Base-by-base conservation (phyloP, 2,329 filamentous ascomycete species). In the Rutstroemia sp. region DNA sequence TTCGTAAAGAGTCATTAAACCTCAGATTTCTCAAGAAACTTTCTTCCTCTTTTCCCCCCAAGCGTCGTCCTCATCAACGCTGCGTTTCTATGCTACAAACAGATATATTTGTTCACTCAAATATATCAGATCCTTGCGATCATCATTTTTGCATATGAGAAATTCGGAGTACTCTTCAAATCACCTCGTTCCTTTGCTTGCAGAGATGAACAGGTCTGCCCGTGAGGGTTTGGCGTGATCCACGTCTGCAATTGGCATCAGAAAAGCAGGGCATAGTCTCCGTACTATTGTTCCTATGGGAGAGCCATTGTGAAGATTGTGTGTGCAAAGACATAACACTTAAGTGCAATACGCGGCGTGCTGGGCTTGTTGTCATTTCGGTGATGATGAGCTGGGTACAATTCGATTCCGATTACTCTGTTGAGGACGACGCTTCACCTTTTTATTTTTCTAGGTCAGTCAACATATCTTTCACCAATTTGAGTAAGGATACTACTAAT, bases 141-240 rank as follows among this genome's bases (percentile, higher is more conserved):
- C 41, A 52, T 25, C 46, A 44, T 50, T 59, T 62, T 62, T 68
- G 89, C 90, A 92, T 90, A 90, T 92, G 89, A 90, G 89, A 94
- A 94, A 94, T 92, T 94, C 89, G 89, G 90, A 94, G 90, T 88
- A 94, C 85, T 92, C 88, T 92, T 90, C 88, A 90, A 68, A 72
- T 69, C 62, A 67, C 71, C 71, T 71, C 68, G 62, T 63, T 69
- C 73, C 69, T 68, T 72, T 75, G 70, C 72, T 73, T 74, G 70
- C 70, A 72, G 69, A 71, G 70, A 69, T 69, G 65, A 68, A 72
- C 66, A 70, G 77, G 76, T 78, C 89, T 88, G 86, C 87, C 87
- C 84, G 88, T 81, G 80, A 92, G 87, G 88, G 87, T 80, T 87
- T 86, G 82, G 82, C 88, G 87, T 88, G 86, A 88, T 72, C 42